Percentiles rank a stretch among this genome's conserved stretches.
Conservation (phyloP, 495 filamentous ascomycete genomes). For the Trichoderma gamsii region DNA sequence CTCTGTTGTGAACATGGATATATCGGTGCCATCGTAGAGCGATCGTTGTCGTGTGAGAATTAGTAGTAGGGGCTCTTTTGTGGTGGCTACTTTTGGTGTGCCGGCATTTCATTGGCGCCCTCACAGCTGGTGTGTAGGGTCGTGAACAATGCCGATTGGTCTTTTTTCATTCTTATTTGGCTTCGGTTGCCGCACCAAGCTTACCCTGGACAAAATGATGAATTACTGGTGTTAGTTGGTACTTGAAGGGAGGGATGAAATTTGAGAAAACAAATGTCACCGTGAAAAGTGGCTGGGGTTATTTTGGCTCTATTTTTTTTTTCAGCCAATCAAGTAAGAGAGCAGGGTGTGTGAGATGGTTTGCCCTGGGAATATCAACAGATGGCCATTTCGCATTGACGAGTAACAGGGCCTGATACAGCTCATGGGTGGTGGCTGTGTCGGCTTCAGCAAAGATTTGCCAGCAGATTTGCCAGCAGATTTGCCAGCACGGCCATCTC, state of each 20-base stretch:
- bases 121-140: neutral
- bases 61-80: neutral
- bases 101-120: neutral
- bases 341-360: neutral
- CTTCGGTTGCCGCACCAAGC: neutral
- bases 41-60: neutral
- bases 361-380: neutral
- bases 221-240: no score
- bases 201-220: neutral
- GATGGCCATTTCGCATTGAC: neutral
- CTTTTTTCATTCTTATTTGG: neutral
- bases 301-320: neutral
- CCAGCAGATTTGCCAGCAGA: neutral
- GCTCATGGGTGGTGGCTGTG: conserved; percentile 4
- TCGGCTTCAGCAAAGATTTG: neutral
- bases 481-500: conserved; percentile 1
- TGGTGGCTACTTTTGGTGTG: neutral
- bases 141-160: conserved; percentile 1
- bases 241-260: neutral
- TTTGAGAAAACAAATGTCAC: neutral
- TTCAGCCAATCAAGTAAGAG: neutral
- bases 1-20: neutral
- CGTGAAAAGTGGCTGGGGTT: neutral
- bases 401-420: neutral
- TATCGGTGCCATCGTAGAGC: neutral